Conservation (phyloP, 225 moss, liverwort and hornwort species). For the Pseudisothecium myosuroides region DNA sequence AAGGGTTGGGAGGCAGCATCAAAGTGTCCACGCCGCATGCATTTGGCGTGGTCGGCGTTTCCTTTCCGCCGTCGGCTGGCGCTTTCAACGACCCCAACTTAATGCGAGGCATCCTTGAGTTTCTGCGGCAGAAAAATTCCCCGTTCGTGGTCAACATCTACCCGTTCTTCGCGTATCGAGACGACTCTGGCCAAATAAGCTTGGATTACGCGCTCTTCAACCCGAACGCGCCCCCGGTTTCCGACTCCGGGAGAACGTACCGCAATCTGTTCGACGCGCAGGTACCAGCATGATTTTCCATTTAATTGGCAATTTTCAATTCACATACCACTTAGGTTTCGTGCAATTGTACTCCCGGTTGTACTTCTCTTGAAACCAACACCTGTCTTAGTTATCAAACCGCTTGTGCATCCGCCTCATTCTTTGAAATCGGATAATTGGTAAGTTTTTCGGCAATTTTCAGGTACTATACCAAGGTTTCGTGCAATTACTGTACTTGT, state of each 20-base stretch:
- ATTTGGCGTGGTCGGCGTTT: not conserved
- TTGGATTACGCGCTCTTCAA: slow-evolving; percentile 37
- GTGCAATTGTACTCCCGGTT: not conserved
- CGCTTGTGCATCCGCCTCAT: not conserved
- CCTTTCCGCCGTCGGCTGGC: slow-evolving; percentile 1
- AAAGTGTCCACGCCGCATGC: slow-evolving; percentile 12
- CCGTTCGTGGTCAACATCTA: slow-evolving; percentile 61
- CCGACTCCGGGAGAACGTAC: slow-evolving; percentile 19
- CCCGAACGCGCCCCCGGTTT: slow-evolving; percentile 2
- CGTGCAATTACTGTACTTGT: too few relatives aligned
- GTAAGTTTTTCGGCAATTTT: not conserved
- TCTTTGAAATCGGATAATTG: too few relatives aligned
- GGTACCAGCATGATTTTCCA: not conserved
- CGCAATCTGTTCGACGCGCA: slow-evolving; percentile 10
- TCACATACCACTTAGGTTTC: too few relatives aligned
- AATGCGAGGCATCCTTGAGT: slow-evolving; percentile 31
- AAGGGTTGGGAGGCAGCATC: not conserved
- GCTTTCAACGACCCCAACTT: not conserved
- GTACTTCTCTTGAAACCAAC: too few relatives aligned
- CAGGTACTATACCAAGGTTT: not conserved
- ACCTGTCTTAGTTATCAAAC: not conserved
- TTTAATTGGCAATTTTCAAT: not conserved
- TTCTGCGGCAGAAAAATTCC: slow-evolving; percentile 28
- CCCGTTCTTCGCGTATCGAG: slow-evolving; percentile 46
- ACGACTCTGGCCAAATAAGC: not conserved